Base-by-base conservation (phyloP, 2,329 filamentous ascomycete genomes). In the Fusarium sp. region DNA sequence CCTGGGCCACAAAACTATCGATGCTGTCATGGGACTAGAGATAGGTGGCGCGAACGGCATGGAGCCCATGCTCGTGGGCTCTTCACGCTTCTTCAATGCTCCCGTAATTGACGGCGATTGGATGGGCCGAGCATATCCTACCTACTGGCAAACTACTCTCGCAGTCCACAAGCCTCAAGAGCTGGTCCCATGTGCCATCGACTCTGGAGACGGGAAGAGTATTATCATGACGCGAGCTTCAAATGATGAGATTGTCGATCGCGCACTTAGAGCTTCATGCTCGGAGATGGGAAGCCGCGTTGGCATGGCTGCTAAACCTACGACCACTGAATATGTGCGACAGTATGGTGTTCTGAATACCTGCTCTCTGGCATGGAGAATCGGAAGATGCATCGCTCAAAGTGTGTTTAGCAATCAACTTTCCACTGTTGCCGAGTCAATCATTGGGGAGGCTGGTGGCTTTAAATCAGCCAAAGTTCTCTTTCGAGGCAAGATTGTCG, bases 111-210 rank as follows among this genome's bases (percentile, higher is more conserved):
- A 71, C 6, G 68, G 44, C 2, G 68, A 71, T 11, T 36, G 62
- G 47, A 70, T 70, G 68, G 66, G 68, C 1, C 55, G 68, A 1
- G 67, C 67, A 11, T 67, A 70, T 22, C 67, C 68, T 0, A 71
- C 49, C 10, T 31, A 57, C 1, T 71, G 63, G 58, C 68, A 71
- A 10, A 54, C 59, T 7, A 71, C 65, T 0, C 57, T 57, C 2
- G 38, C 55, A 1, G 55, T 57, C 4, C 53, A 57, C 8, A 28
- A 42, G 13, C 26, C 26, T 10, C 2, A 33, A 1, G 26, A 57
- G 11, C 21, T 57, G 1, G 39, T 57, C 17, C 53, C 53, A 0
- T 57, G 53, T 43, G 62, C 57, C 0, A 64, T 67, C 6, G 62
- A 51, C 1, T 69, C 62, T 0, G 53, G 53, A 1, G 62, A 66